A percentile compares a stretch with the other conserved stretches of the same genome.
phyloP scores from a whole-genome alignment of 768 basidiomycete species.

The Boletales sp. region DNA sequence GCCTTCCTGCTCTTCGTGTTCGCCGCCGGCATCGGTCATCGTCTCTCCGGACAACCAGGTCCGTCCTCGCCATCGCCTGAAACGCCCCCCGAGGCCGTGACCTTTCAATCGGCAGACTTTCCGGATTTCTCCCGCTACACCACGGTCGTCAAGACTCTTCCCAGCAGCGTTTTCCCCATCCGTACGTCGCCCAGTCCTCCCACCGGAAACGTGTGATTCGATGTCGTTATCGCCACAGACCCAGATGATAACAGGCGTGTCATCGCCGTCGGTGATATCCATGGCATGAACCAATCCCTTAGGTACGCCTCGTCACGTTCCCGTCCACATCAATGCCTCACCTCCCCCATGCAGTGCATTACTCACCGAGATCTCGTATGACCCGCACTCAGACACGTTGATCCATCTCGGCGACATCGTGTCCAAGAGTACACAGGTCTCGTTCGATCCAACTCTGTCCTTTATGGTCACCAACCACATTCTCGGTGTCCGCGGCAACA shows the following conservation, averaged over 20 bases:
- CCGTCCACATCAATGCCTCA: not conserved
- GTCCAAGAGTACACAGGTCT: slow-evolving; percentile 53
- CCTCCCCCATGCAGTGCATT: slow-evolving; percentile 45
- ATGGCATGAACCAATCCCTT: slow-evolving; percentile 72
- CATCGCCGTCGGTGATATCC: slow-evolving; percentile 84
- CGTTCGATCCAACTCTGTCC: slow-evolving; percentile 59
- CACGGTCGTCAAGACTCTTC: slow-evolving; percentile 40
- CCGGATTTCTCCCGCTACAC: slow-evolving; percentile 61
- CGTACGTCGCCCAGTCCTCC: slow-evolving; percentile 32
- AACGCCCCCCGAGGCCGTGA: no score
- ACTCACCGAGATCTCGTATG: slow-evolving; percentile 57
- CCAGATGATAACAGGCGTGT: slow-evolving; percentile 49
- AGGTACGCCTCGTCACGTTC: slow-evolving; percentile 42
- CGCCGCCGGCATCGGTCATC: slow-evolving; percentile 27
- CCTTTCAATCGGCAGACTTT: slow-evolving; percentile 8
- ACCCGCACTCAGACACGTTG: slow-evolving; percentile 59
- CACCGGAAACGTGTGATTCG: not conserved
- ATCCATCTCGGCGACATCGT: slow-evolving; percentile 84
- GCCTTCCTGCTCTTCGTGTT: slow-evolving; percentile 45
- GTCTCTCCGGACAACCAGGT: slow-evolving; percentile 14
- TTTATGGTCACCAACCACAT: slow-evolving; percentile 64
- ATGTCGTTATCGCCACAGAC: slow-evolving; percentile 35
- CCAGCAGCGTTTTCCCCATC: slow-evolving; percentile 47
- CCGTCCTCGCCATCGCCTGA: not conserved
- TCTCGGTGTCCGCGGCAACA: slow-evolving; percentile 87